Percentiles rank a stretch among this genome's conserved stretches.
Evolutionary conservation across 345 rosid genomes (phyloP).

Genomic region (Boechera stricta): DNA sequence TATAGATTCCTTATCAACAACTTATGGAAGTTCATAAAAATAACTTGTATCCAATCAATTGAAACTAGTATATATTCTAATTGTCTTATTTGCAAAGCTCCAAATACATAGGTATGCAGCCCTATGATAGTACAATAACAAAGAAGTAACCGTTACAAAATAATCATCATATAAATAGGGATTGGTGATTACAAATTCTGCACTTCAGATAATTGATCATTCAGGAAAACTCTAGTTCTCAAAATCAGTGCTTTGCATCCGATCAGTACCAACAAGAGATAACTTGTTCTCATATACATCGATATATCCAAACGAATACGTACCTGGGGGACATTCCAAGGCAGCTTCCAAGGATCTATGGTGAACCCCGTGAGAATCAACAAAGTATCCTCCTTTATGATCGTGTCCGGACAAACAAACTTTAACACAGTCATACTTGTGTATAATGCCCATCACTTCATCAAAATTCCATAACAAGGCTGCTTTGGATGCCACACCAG

Average conservation of each 20-base stretch:
- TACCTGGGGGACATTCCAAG: constrained; percentile 86
- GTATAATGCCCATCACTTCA: constrained; percentile 78
- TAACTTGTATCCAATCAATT: background rate
- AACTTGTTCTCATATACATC: constrained; percentile 76
- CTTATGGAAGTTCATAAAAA: background rate
- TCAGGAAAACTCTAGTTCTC: constrained; percentile 26
- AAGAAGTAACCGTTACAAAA: background rate
- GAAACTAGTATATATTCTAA: constrained; percentile 2
- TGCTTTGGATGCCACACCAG: constrained; percentile 54
- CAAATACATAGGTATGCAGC: constrained; percentile 2
- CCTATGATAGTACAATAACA: background rate
- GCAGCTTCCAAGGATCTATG: constrained; percentile 89
- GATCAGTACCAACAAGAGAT: constrained; percentile 63
- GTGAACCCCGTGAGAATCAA: constrained; percentile 84
- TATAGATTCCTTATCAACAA: background rate
- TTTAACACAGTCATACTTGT: constrained; percentile 70
- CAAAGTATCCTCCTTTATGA: constrained; percentile 76
- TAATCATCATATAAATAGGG: constrained; percentile 3
- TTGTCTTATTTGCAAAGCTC: background rate
- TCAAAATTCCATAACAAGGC: constrained; percentile 90
- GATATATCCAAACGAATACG: constrained; percentile 75
- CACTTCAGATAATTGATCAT: background rate
- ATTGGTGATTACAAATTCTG: constrained; percentile 16
- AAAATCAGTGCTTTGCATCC: constrained; percentile 62
- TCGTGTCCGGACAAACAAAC: constrained; percentile 89